phyloP scores from a whole-genome alignment of 2,329 filamentous ascomycete genomes.

The Metarhizium guizhouense region DNA sequence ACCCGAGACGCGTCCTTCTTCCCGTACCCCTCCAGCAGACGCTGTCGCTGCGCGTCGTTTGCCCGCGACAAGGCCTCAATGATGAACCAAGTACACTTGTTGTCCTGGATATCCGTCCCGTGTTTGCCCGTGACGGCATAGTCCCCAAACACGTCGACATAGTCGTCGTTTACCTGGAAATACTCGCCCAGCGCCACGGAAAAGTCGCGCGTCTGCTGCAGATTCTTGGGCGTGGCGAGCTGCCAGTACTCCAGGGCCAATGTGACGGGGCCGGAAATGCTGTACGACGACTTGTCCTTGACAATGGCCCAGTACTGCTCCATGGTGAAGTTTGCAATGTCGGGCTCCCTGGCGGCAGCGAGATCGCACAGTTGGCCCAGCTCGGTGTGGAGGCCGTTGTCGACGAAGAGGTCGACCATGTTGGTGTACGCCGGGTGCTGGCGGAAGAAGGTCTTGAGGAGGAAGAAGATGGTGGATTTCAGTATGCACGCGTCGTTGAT shows the following conservation, averaged over 20 bases:
- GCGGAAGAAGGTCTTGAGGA: conserved; percentile 90
- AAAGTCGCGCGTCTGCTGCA: conserved; percentile 81
- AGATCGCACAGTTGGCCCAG: conserved; percentile 89
- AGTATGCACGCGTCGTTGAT: conserved; percentile 99
- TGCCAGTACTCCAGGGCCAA: conserved; percentile 78
- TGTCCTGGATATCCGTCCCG: conserved; percentile 96
- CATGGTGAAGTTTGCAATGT: conserved; percentile 88
- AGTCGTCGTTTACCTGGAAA: conserved; percentile 98
- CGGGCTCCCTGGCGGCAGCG: conserved; percentile 85
- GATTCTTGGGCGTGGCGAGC: conserved; percentile 76
- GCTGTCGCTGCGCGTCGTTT: conserved; percentile 72
- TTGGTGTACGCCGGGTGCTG: conserved; percentile 80
- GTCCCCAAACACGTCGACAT: conserved; percentile 92
- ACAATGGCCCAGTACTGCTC: conserved; percentile 97
- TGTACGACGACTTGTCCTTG: conserved; percentile 98
- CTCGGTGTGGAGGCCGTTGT: conserved; percentile 87
- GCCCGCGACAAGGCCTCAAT: conserved; percentile 80
- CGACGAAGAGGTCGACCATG: conserved; percentile 90
- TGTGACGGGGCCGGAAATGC: conserved; percentile 94
- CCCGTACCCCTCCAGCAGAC: conserved; percentile 88
- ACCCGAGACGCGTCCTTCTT: conserved; percentile 58
- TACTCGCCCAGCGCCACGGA: conserved; percentile 96
- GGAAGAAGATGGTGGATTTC: conserved; percentile 77
- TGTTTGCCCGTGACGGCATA: conserved; percentile 93
- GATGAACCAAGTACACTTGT: conserved; percentile 98